phyloP scores from a whole-genome alignment of 805 yeast species.

The Zygosaccharomyces rouxii region DNA sequence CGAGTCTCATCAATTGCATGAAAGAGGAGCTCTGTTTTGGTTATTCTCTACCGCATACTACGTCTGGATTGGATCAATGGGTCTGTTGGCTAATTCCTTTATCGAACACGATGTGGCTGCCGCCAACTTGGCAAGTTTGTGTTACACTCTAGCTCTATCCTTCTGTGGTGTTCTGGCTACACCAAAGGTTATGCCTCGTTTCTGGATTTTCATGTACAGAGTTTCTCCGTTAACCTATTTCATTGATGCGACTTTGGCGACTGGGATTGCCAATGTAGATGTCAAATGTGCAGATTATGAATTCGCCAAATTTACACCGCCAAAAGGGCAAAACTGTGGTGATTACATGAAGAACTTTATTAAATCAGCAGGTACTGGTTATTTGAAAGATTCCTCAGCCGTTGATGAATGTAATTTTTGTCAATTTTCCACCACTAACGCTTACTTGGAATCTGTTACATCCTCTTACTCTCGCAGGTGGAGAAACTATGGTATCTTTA shows the following conservation, averaged over 20 bases:
- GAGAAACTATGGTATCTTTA: constrained; percentile 59
- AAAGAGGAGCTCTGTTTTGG: constrained; percentile 56
- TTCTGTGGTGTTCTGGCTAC: constrained; percentile 79
- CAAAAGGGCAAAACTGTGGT: constrained; percentile 54
- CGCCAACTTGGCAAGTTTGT: constrained; percentile 52
- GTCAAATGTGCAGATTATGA: constrained; percentile 50
- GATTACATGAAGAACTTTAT: constrained; percentile 43
- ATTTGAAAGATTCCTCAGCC: constrained; percentile 42
- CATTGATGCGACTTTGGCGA: constrained; percentile 49
- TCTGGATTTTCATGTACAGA: constrained; percentile 78
- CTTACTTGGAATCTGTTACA: constrained; percentile 48
- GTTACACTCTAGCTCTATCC: constrained; percentile 57
- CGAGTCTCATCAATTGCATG: constrained; percentile 42
- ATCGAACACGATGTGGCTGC: constrained; percentile 57
- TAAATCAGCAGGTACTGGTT: constrained; percentile 41
- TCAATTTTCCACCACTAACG: constrained; percentile 49
- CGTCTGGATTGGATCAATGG: constrained; percentile 54
- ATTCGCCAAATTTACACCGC: constrained; percentile 46
- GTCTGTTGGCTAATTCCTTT: constrained; percentile 56
- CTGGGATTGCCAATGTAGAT: constrained; percentile 48
- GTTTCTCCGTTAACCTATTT: constrained; percentile 66
- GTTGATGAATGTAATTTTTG: constrained; percentile 58
- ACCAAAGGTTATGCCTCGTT: constrained; percentile 55
- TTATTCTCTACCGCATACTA: constrained; percentile 43
- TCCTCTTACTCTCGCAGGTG: constrained; percentile 40